Base-by-base conservation (phyloP, 352 stramenopile species). In the Globisporangium nagaii region DNA sequence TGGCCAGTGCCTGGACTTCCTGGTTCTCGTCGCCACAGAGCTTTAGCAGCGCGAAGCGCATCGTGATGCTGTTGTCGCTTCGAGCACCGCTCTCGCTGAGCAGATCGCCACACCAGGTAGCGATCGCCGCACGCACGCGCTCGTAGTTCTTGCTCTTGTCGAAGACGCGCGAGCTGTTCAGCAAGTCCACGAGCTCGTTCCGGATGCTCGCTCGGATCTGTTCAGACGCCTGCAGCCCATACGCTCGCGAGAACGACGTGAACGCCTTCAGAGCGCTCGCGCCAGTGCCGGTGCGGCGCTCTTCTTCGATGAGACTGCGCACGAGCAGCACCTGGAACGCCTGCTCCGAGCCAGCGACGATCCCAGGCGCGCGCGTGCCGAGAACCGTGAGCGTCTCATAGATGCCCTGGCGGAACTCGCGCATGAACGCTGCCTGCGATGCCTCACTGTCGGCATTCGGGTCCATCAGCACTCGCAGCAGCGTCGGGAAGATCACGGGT, bases 241-340 rank as follows among this genome's bases (percentile, higher is more conserved):
- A 90, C 7, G 77, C 73, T 34, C 51, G 27, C 17, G 71, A 68
- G 2, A 88, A 62, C 1, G 75, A 62, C 4, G 70, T 77, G 54
- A 90, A 85, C 10, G 77, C 64, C 57, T 87, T 84, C 2, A 90
- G n/a, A 4, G 77, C 80, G 30, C 82, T 82, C 6, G 71, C 75
- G 30, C 77, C 79, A 31, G 66, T 66, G 47, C 73, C 70, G 15
- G 66, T 75, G 0, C 72, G 62, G 8, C 59, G 52, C 40, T 74
- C 68, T 60, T 88, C 77, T 60, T 88, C 77, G 0, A 70, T 57
- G 8, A 90, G 64, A 43, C 71, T 80, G 30, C 76, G 72, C 36
- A 87, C 77, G 35, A 90, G 62, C 27, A 93, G 43, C n/a, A 86
- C 69, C 59, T 93, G 79, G 28, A 93, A 93, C 7, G 75, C 62